Conservation (phyloP, 1,284 basidiomycete species). For the Fomitopsis palustris region DNA sequence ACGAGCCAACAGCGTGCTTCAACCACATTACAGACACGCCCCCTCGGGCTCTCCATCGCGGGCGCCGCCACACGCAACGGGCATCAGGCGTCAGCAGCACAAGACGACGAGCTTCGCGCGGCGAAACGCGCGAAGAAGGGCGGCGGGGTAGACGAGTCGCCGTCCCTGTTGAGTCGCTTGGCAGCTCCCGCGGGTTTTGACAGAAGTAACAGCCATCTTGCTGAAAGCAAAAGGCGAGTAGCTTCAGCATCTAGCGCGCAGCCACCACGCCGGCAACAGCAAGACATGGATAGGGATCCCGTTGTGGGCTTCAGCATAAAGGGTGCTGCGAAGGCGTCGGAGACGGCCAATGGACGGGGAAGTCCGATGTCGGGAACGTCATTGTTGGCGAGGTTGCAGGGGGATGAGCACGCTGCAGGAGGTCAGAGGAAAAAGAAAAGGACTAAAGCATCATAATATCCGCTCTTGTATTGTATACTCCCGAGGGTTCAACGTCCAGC, state of each 20-base stretch:
- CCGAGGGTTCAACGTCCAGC: not conserved
- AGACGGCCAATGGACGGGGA: conserved; percentile 5
- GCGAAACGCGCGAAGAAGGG: conserved; percentile 32
- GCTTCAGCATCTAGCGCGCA: conserved; percentile 9
- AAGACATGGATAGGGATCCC: conserved; percentile 31
- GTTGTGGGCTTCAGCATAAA: conserved; percentile 48
- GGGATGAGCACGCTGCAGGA: conserved; percentile 7
- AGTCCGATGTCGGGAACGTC: conserved; percentile 17
- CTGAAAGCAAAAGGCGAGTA: conserved; percentile 19
- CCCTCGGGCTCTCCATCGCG: not conserved
- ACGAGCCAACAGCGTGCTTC: conserved; percentile 8
- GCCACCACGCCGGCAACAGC: conserved; percentile 9
- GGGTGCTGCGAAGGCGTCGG: conserved; percentile 44
- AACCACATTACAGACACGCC: conserved; percentile 9
- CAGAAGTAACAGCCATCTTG: not conserved
- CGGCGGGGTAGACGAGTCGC: conserved; percentile 20
- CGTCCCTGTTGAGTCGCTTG: conserved; percentile 43
- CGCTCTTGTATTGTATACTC: not conserved
- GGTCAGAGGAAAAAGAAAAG: conserved; percentile 16
- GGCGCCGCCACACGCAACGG: not conserved
- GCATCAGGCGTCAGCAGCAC: not conserved
- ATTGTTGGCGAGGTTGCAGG: conserved; percentile 43
- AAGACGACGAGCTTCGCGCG: conserved; percentile 23
- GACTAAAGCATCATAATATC: conserved; percentile 11
- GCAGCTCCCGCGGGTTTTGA: conserved; percentile 12